Percentiles rank a stretch among this genome's conserved stretches.
These are phyloP conservation scores for Euphorbia tirucalli DNA, from an alignment of 345 rosid genomes.

Conservation along the genomic window DNA sequence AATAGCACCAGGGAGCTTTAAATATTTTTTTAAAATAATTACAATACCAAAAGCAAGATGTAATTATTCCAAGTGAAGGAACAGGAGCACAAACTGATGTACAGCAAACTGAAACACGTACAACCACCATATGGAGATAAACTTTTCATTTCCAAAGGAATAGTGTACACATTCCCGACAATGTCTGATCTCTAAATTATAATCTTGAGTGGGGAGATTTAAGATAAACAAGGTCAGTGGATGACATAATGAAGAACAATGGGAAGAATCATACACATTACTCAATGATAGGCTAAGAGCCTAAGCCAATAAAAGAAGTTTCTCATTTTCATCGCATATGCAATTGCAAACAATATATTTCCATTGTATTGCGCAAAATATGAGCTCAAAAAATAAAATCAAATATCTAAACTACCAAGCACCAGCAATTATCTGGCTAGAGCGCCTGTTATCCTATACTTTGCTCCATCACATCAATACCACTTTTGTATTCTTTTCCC, in stretches of 20 bases:
- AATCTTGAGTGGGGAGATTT: conserved; percentile 4
- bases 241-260: neutral
- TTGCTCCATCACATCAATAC: conserved; percentile 4
- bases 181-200: neutral
- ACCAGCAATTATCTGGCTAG: neutral
- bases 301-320: neutral
- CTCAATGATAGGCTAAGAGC: neutral
- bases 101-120: neutral
- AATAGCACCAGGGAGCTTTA: neutral
- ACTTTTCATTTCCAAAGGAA: neutral
- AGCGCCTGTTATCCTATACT: neutral
- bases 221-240: conserved; percentile 1
- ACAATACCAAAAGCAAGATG: neutral
- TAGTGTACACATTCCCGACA: neutral
- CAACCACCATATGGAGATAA: neutral
- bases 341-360: neutral
- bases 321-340: neutral
- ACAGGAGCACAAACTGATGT: neutral
- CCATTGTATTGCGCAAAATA: neutral
- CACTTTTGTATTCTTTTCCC: neutral
- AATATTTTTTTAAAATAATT: neutral
- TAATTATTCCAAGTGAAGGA: neutral
- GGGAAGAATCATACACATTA: neutral
- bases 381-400: neutral
- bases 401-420: neutral